Evolutionary conservation across 768 basidiomycete genomes (phyloP), one percentile per base, ranked within the genome.

Genomic region (Fibroporia radiculosa): DNA sequence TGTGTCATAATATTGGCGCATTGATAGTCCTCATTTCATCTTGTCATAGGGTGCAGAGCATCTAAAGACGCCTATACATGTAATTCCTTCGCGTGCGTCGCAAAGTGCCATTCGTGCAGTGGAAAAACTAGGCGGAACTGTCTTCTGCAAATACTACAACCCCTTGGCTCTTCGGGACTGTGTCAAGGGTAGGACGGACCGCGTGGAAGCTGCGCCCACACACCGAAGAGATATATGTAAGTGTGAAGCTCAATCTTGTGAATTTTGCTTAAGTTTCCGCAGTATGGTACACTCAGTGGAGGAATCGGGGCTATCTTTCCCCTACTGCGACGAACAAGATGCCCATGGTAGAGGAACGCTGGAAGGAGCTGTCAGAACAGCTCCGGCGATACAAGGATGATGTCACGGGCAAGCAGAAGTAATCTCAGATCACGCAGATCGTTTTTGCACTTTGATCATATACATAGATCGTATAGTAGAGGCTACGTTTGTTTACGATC

Each of bases 131-230:
- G 91, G 93, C 19, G 95, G 95, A 20, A 77, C 78, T 38, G 79
- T 97, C 27, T 78, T 84, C 36, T 93, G 92, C 68, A 84, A 89
- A 58, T 95, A 88, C 62, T 92, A 95, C 67, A 98, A 98, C 64
- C 64, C 75, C 16, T 73, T 96, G 26, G 82, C 88, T 1, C 74
- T 98, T 38, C 77, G 80, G 28, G 88, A 92, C 55, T 84, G 79
- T 49, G 63, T 90, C 50, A 79, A 85, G 52, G 81, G 80, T 4
- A 73, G 78, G 24, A 77, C 72, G 16, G 86, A 92, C 57, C 75
- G 82, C 43, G 65, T 73, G 45, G 69, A 76, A 42, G 93, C 92
- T 8, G 80, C 82, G 8, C 92, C 92, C 0, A 89, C 84, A n/a
- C 80, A 85, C 48, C 82, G 88, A 39, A 59, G 34, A 6, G 59